These are phyloP conservation scores for Podaxis rugospora DNA, from an alignment of 768 basidiomycete genomes.

Conservation along the genomic window DNA sequence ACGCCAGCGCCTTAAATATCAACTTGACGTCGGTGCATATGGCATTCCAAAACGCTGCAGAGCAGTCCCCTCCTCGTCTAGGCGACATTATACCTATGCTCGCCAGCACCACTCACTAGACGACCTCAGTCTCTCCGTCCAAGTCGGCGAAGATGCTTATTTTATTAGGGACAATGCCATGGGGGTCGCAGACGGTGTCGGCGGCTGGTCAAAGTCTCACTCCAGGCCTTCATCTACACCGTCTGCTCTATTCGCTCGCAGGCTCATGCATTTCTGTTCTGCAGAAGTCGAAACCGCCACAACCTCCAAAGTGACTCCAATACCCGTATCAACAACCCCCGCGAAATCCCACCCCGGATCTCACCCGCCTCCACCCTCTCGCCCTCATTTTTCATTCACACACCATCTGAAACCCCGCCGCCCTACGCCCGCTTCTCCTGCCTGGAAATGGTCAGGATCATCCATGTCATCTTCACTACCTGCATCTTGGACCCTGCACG, in stretches of 20 bases:
- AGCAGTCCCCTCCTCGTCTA: constrained; percentile 13
- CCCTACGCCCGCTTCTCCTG: constrained; percentile 1
- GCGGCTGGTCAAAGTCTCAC: constrained; percentile 68
- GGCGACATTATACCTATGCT: constrained; percentile 16
- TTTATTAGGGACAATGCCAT: constrained; percentile 80
- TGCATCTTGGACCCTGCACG: constrained; percentile 1
- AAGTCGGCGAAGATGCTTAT: constrained; percentile 93
- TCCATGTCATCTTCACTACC: constrained; percentile 7
- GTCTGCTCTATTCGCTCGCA: constrained; percentile 61
- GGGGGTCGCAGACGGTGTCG: constrained; percentile 94
- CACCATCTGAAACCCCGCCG: constrained; percentile 21
- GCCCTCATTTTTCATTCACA: constrained; percentile 21
- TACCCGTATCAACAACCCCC: constrained; percentile 10
- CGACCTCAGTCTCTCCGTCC: constrained; percentile 49
- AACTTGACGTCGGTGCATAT: constrained; percentile 75
- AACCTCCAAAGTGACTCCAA: background rate
- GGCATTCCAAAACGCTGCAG: constrained; percentile 69
- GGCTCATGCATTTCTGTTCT: constrained; percentile 84
- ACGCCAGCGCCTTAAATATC: constrained; percentile 30
- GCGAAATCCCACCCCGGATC: constrained; percentile 1
- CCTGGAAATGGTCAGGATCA: constrained; percentile 15
- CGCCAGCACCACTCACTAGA: constrained; percentile 17
- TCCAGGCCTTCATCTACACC: constrained; percentile 25
- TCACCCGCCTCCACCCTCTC: constrained; percentile 14
- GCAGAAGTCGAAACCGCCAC: constrained; percentile 42